Evolutionary conservation across 148 eudicot genomes (phyloP), one percentile per base, ranked within the genome.

Genomic region (Nyssa sinensis): DNA sequence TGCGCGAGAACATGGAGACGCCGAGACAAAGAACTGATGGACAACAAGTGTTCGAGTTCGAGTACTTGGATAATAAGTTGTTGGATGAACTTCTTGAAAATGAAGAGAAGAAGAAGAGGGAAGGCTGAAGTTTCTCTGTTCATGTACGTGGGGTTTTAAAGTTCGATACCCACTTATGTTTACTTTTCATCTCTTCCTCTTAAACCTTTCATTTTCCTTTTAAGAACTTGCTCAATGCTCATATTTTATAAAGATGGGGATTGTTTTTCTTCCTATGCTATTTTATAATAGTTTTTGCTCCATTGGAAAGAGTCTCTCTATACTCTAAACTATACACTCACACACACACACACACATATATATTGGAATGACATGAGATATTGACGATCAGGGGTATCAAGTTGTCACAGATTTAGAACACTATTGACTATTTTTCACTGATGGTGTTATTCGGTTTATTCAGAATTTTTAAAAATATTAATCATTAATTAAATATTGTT

Each of bases 11-110:
- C 21, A 24, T 19, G 21, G 57, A 49, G 21, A 19, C 44, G 8
- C 3, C 7, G 17, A 49, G 57, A 2, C 4, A 12, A 51, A 5
- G 75, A 10, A 10, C 62, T 4, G 69, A 37, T 3, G 77, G 78
- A 35, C 63, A 29, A 6, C 84, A 85, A 74, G 93, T 92, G 31
- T 51, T 92, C 31, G 97, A 92, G 66, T 84, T 92, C 47, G 97
- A 90, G 79, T 92, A 57, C 72, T 78, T 79, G 70, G 97, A 92
- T 83, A 90, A 92, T 61, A 85, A 85, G 83, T 30, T 88, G 67
- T 77, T 92, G 76, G 97, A 92, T 31, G 94, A 92, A 0, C 89
- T 92, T 28, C 90, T 92, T 61, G 88, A 80, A n/a, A 71, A 70
- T 79, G 79, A 78, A 23, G 62, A 80, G 63, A 72, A 63, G 57